phyloP scores from a whole-genome alignment of 306 rosid genomes.

The Castanopsis chinensis region DNA sequence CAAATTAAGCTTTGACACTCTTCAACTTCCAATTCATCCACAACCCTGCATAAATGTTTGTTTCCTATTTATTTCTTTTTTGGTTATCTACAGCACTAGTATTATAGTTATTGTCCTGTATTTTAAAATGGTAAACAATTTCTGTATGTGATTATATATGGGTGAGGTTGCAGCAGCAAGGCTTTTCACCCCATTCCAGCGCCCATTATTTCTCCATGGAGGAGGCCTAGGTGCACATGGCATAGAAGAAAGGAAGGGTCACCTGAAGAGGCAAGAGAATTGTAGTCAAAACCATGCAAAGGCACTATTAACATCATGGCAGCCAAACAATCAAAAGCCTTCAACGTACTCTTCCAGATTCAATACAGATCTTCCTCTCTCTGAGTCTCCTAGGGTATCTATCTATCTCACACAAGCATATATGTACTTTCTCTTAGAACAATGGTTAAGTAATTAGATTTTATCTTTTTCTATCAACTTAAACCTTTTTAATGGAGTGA shows the following conservation, averaged over 20 bases:
- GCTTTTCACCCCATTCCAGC: slow-evolving; percentile 15
- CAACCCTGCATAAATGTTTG: too few species aligned
- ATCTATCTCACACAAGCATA: slow-evolving; percentile 1
- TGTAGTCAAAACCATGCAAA: background rate
- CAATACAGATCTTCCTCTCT: slow-evolving; percentile 25
- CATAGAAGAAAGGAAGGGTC: background rate
- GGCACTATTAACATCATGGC: slow-evolving; percentile 5
- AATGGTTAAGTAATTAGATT: too few species aligned
- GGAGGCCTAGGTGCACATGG: too few species aligned
- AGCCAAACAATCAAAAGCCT: slow-evolving; percentile 23
- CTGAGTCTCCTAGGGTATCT: slow-evolving; percentile 39
- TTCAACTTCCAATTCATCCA: too few species aligned
- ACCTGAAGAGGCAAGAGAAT: slow-evolving; percentile 17
- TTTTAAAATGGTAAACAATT: too few species aligned
- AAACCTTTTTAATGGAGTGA: background rate
- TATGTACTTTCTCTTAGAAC: background rate
- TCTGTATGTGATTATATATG: too few species aligned
- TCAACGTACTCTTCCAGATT: slow-evolving; percentile 25
- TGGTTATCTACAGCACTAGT: too few species aligned
- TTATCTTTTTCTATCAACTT: too few species aligned
- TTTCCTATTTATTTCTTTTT: too few species aligned
- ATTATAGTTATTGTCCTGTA: too few species aligned
- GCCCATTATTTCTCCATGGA: background rate
- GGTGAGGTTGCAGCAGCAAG: slow-evolving; percentile 9
- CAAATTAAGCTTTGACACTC: too few species aligned